Conservation (phyloP, 139 green algal species). For the Edaphochlamys debaryana region DNA sequence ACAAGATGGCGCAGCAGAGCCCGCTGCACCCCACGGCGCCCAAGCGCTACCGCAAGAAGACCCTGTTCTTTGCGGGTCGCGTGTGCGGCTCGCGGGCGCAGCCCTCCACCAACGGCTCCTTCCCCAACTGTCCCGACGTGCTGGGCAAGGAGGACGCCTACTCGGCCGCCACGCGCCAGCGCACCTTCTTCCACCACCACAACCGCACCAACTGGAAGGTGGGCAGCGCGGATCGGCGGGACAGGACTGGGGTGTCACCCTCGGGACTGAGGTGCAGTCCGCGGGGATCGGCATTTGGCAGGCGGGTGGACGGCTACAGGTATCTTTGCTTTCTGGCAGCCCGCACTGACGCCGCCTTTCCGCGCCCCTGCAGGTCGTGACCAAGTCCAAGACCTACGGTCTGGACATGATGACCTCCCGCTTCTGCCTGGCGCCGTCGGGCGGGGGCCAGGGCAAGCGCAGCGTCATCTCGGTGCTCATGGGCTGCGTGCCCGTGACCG, state of each 20-base stretch:
- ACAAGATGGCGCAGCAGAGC: not conserved
- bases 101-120: conserved; percentile 28
- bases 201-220: conserved; percentile 39
- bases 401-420: conserved; percentile 4
- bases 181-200: conserved; percentile 32
- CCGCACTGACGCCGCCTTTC: no score
- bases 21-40: conserved; percentile 22
- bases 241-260: no score
- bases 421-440: conserved; percentile 54
- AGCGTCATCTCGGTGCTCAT: conserved; percentile 35
- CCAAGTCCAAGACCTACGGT: not conserved
- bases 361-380: not conserved
- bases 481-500: conserved; percentile 41
- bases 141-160: conserved; percentile 26
- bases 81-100: conserved; percentile 45
- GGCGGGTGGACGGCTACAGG: no score
- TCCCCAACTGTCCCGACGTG: conserved; percentile 34
- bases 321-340: no score
- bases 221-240: no score
- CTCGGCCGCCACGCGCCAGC: conserved; percentile 35
- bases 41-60: not conserved
- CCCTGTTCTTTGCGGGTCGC: conserved; percentile 54
- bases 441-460: conserved; percentile 48
- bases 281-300: no score
- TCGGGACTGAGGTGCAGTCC: not conserved